Percentiles rank a stretch among this genome's conserved stretches.
phyloP scores from a whole-genome alignment of 371 early-diverging fungal genomes.

The Haplosporangium sp. region DNA sequence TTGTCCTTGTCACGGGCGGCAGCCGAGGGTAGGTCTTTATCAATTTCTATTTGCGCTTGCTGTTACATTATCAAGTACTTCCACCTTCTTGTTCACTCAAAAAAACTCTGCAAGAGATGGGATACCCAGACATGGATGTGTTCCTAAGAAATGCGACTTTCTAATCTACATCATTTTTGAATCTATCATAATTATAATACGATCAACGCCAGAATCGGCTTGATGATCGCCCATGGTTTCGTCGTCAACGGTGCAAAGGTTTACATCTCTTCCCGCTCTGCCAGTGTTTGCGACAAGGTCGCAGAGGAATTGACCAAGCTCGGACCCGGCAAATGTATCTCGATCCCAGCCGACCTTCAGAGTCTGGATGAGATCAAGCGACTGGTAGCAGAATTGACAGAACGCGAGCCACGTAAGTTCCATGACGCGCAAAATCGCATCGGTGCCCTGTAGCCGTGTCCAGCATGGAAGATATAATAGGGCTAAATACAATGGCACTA shows the following conservation, averaged over 20 bases:
- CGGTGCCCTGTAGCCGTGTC: too few species aligned
- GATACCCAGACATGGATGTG: too few species aligned
- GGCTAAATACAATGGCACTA: too few species aligned
- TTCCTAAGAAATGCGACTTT: too few species aligned
- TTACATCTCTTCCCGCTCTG: slow-evolving; percentile 79
- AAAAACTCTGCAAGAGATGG: too few species aligned
- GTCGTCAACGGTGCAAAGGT: slow-evolving; percentile 81
- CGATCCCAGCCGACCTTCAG: slow-evolving; percentile 84
- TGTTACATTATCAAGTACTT: too few species aligned
- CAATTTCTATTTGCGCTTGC: too few species aligned
- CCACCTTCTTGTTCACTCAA: too few species aligned
- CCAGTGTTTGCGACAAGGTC: slow-evolving; percentile 70
- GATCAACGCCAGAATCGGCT: slow-evolving; percentile 76
- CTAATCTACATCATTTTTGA: too few species aligned
- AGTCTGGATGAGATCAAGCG: slow-evolving; percentile 67
- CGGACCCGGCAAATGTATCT: slow-evolving; percentile 80
- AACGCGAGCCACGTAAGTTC: slow-evolving; percentile 68
- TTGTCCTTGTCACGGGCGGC: slow-evolving; percentile 94
- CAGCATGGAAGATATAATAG: too few species aligned
- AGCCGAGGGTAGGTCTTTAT: slow-evolving; percentile 82
- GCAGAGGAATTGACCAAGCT: slow-evolving; percentile 67
- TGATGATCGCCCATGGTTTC: slow-evolving; percentile 81
- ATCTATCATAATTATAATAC: too few species aligned
- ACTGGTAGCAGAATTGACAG: slow-evolving; percentile 68
- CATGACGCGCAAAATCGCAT: too few species aligned